Percentiles rank a stretch among this genome's conserved stretches.
These are phyloP conservation scores for Nigrospora osmanthi DNA, from an alignment of 2,329 filamentous ascomycete species.

Conservation along the genomic window DNA sequence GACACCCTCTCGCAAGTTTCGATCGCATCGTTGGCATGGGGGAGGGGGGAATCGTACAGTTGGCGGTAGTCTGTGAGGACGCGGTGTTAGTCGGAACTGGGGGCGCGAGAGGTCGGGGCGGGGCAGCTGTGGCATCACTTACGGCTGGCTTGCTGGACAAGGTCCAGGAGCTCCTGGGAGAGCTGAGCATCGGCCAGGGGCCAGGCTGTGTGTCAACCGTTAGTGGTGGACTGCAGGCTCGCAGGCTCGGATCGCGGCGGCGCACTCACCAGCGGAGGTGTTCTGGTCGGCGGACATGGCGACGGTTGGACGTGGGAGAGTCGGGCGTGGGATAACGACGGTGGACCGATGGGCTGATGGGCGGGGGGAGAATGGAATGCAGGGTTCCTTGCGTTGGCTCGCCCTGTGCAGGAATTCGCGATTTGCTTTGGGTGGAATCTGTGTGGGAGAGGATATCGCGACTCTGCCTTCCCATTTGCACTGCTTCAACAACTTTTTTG, in stretches of 20 bases:
- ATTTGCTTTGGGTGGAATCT: too few species aligned
- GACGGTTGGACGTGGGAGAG: constrained; percentile 1
- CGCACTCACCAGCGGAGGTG: constrained; percentile 1
- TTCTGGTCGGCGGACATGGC: constrained; percentile 20
- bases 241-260: too few species aligned
- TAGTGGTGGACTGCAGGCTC: too few species aligned
- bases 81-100: not conserved
- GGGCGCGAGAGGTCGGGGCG: too few species aligned
- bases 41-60: constrained; percentile 30
- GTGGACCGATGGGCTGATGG: not conserved
- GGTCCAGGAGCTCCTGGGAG: constrained; percentile 74
- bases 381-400: constrained; percentile 58
- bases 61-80: constrained; percentile 50
- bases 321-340: not conserved
- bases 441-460: too few species aligned
- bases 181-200: constrained; percentile 66
- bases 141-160: constrained; percentile 62
- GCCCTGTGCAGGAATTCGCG: constrained; percentile 30
- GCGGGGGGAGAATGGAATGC: constrained; percentile 10
- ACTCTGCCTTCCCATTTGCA: too few species aligned
- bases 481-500: not conserved
- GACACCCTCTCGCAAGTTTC: not conserved
- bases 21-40: not conserved
- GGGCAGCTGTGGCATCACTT: constrained; percentile 9
- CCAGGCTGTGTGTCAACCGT: constrained; percentile 42